A percentile compares a stretch with the other conserved stretches of the same genome.
These are phyloP conservation scores for Nemania sp. DNA, from an alignment of 2,329 filamentous ascomycete genomes.

Conservation along the genomic window DNA sequence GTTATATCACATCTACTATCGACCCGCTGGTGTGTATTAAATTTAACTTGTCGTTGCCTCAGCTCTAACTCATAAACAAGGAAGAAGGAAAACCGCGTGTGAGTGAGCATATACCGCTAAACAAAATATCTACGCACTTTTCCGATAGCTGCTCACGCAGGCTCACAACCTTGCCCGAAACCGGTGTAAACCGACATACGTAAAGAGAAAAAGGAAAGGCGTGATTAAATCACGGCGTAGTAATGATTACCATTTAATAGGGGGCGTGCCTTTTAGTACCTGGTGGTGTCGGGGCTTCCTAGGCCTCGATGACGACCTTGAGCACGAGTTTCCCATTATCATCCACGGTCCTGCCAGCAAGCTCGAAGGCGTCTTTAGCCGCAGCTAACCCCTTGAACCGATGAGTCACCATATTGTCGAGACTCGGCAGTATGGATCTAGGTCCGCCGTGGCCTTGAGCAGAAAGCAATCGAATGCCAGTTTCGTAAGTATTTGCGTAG, in stretches of 20 bases:
- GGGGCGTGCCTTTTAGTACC: not conserved
- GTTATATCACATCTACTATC: not conserved
- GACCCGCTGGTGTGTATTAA: slow-evolving; percentile 1
- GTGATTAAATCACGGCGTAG: not conserved
- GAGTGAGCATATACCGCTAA: not conserved
- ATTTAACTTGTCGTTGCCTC: not conserved
- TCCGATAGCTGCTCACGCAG: not conserved
- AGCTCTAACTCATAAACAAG: slow-evolving; percentile 12
- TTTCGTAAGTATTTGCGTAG: slow-evolving; percentile 80
- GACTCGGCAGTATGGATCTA: slow-evolving; percentile 66
- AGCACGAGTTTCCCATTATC: slow-evolving; percentile 75
- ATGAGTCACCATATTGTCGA: slow-evolving; percentile 80
- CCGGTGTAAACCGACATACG: not conserved
- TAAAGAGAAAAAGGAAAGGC: not conserved
- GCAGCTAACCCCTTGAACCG: slow-evolving; percentile 73
- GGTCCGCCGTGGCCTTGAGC: slow-evolving; percentile 53
- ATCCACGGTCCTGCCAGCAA: slow-evolving; percentile 76
- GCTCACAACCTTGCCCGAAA: not conserved
- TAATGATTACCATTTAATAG: not conserved
- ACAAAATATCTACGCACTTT: not conserved
- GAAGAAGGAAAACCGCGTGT: not conserved
- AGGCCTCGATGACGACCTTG: slow-evolving; percentile 75
- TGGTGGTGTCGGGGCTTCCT: slow-evolving; percentile 33
- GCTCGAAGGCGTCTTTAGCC: slow-evolving; percentile 74
- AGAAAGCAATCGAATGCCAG: slow-evolving; percentile 73